Evolutionary conservation across 23 red algal species (phyloP).

Genomic region (Rhodosorus marinus): DNA sequence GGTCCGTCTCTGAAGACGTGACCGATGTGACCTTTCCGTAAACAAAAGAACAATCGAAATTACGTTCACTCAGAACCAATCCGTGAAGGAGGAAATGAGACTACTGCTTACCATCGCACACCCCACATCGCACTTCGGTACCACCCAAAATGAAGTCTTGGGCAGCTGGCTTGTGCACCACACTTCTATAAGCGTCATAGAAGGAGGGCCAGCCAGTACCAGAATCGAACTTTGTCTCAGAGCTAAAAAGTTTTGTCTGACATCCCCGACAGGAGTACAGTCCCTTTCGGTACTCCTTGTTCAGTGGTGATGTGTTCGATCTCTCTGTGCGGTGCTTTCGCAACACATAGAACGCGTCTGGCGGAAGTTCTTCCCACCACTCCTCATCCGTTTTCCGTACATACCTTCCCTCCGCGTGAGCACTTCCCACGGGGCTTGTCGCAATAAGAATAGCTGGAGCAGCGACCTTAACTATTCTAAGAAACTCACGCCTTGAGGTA

Average conservation of each 20-base stretch:
- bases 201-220: slow-evolving; percentile 91
- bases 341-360: slow-evolving; percentile 22
- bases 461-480: no score
- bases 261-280: slow-evolving; percentile 43
- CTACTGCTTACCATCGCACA: slow-evolving; percentile 30
- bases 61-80: background rate
- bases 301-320: slow-evolving; percentile 26
- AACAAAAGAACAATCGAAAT: background rate
- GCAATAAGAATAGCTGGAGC: no score
- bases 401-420: no score
- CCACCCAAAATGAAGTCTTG: slow-evolving; percentile 17
- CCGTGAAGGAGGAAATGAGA: background rate
- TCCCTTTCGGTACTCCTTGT: slow-evolving; percentile 27
- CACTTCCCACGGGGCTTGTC: no score
- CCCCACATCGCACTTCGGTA: slow-evolving; percentile 33
- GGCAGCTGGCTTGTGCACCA: background rate
- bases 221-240: slow-evolving; percentile 60
- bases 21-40: slow-evolving; percentile 1
- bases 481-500: no score
- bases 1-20: slow-evolving; percentile 69
- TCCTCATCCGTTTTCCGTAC: no score
- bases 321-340: slow-evolving; percentile 49
- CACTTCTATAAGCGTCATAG: slow-evolving; percentile 2
- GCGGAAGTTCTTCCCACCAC: slow-evolving; percentile 22
- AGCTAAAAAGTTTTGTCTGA: slow-evolving; percentile 18